phyloP scores from a whole-genome alignment of 192 early-diverging fungal species.

The Umbelopsis isabellina region DNA sequence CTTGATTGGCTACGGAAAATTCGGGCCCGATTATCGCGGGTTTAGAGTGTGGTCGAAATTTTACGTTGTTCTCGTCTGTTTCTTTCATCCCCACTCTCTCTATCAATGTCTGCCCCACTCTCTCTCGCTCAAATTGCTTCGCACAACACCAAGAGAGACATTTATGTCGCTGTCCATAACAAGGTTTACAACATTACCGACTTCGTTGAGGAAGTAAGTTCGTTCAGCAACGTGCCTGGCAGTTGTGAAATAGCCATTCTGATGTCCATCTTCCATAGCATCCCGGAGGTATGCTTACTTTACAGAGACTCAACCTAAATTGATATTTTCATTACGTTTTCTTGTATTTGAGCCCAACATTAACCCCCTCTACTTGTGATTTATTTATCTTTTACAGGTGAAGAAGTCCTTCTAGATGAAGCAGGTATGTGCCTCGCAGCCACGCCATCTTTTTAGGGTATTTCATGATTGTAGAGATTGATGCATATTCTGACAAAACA shows the following conservation, averaged over 20 bases:
- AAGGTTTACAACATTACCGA: slow-evolving; percentile 80
- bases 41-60: neutral
- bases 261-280: slow-evolving; percentile 57
- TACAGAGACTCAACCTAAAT: too few relatives aligned
- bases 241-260: neutral
- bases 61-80: neutral
- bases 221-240: neutral
- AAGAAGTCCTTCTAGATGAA: slow-evolving; percentile 90
- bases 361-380: too few relatives aligned
- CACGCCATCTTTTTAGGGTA: neutral
- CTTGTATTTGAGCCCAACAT: too few relatives aligned
- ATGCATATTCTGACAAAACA: neutral
- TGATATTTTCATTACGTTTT: too few relatives aligned
- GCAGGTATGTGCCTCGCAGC: slow-evolving; percentile 29
- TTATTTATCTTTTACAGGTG: slow-evolving; percentile 48
- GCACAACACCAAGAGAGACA: slow-evolving; percentile 71
- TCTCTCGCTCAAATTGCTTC: slow-evolving; percentile 68
- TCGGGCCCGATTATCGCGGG: neutral
- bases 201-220: slow-evolving; percentile 72
- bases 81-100: slow-evolving; percentile 18
- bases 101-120: slow-evolving; percentile 19
- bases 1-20: slow-evolving; percentile 14
- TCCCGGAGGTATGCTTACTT: slow-evolving; percentile 70
- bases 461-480: too few relatives aligned
- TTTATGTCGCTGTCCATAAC: slow-evolving; percentile 78